Conservation (phyloP, 352 stramenopile genomes). For the Phytophthora kernoviae region DNA sequence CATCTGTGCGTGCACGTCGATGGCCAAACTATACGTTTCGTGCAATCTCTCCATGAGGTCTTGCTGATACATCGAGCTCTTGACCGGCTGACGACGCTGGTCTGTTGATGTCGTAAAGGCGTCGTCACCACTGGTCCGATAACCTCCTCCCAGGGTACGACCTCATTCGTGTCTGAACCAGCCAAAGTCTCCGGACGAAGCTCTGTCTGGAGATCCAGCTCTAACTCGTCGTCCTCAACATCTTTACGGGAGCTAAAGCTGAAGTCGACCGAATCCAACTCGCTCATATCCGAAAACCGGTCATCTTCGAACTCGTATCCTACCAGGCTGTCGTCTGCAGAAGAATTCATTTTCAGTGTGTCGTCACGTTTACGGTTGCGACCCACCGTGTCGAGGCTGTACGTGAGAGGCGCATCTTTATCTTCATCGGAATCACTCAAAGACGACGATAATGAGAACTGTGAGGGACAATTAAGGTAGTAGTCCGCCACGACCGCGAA, state of each 20-base stretch:
- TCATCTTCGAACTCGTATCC: constrained; percentile 7
- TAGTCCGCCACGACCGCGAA: constrained; percentile 38
- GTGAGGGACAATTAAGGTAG: constrained; percentile 11
- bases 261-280: constrained; percentile 38
- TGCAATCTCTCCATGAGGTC: no score
- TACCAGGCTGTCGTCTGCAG: constrained; percentile 18
- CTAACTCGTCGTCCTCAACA: neutral
- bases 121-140: no score
- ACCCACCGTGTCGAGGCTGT: constrained; percentile 21
- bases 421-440: constrained; percentile 5
- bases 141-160: no score
- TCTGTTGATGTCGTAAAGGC: no score
- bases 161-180: no score
- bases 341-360: constrained; percentile 10
- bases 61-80: no score
- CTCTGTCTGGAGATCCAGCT: neutral
- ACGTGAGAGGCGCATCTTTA: neutral
- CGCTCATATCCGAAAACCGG: constrained; percentile 20
- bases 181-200: no score
- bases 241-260: constrained; percentile 34
- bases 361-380: constrained; percentile 7
- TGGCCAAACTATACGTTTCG: no score
- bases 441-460: neutral
- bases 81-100: no score
- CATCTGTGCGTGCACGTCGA: no score